These are phyloP conservation scores for Corymbia citriodora DNA, from an alignment of 441 rosid genomes.

Conservation along the genomic window DNA sequence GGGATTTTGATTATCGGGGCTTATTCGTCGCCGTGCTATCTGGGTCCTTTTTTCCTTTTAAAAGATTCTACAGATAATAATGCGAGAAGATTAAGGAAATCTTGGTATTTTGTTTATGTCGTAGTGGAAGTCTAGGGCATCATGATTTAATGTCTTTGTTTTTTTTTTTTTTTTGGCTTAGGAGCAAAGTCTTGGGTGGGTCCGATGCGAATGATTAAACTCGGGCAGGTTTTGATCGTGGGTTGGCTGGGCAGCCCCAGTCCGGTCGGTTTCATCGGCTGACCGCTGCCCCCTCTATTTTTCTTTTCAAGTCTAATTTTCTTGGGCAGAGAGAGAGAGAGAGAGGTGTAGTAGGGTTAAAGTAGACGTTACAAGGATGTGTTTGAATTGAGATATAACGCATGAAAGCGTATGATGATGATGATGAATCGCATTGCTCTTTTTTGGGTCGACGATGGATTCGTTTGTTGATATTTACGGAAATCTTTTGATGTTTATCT, in stretches of 20 bases:
- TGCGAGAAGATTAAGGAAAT: background rate
- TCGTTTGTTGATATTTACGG: background rate
- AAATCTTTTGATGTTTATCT: background rate
- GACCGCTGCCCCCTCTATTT: slow-evolving; percentile 31
- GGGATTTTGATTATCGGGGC: slow-evolving; percentile 6
- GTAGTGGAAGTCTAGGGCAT: slow-evolving; percentile 22
- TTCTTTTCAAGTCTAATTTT: background rate
- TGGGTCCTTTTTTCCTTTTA: slow-evolving; percentile 23
- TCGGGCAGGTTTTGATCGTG: slow-evolving; percentile 36
- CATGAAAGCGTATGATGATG: background rate
- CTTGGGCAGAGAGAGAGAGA: background rate
- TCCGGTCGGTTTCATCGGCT: slow-evolving; percentile 11
- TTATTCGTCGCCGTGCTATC: slow-evolving; percentile 28
- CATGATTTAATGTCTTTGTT: slow-evolving; percentile 26
- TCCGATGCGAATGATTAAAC: slow-evolving; percentile 37
- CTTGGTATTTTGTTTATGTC: background rate
- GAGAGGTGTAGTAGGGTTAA: slow-evolving; percentile 16
- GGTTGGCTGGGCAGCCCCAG: slow-evolving; percentile 29
- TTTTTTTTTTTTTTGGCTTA: slow-evolving; percentile 30
- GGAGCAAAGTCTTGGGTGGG: slow-evolving; percentile 49
- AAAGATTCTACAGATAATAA: background rate
- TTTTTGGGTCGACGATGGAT: background rate
- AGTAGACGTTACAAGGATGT: slow-evolving; percentile 25
- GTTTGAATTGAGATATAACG: background rate
- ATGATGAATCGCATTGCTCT: background rate